A percentile compares a stretch with the other conserved stretches of the same genome.
phyloP scores from a whole-genome alignment of 139 green algal genomes.

The Desmodesmus armatus region DNA sequence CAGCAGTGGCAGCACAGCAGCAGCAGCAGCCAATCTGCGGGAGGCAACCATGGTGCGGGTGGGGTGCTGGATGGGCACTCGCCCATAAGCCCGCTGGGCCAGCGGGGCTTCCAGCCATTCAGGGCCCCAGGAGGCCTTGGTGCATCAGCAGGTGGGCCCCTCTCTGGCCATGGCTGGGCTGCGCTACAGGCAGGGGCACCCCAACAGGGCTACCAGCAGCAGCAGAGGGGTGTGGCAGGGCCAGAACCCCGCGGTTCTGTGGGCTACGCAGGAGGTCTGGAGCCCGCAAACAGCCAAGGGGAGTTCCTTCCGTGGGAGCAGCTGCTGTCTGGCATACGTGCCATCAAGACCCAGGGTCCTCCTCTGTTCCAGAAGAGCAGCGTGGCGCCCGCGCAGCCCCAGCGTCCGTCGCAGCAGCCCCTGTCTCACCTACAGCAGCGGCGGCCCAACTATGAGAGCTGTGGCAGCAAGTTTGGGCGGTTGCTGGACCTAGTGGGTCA shows the following conservation, averaged over 20 bases:
- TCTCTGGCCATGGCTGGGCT: too few species aligned
- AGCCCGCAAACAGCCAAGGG: neutral
- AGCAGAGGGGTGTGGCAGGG: too few species aligned
- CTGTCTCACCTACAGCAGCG: neutral
- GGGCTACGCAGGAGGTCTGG: neutral
- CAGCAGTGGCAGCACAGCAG: slow-evolving; percentile 34
- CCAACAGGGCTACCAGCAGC: neutral
- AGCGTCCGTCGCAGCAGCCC: neutral
- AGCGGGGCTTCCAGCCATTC: too few species aligned
- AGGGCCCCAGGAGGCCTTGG: slow-evolving; percentile 11
- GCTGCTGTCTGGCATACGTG: slow-evolving; percentile 21
- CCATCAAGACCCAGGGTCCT: slow-evolving; percentile 32
- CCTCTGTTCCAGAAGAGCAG: slow-evolving; percentile 1
- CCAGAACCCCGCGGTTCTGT: neutral
- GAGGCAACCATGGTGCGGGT: neutral
- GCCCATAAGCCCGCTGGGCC: slow-evolving; percentile 6
- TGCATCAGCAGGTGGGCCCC: neutral
- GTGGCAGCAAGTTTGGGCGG: neutral
- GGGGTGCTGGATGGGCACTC: slow-evolving; percentile 5
- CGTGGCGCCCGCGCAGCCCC: neutral
- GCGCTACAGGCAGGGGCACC: too few species aligned
- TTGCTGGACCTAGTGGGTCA: slow-evolving; percentile 21
- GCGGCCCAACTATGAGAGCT: neutral
- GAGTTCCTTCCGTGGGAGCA: slow-evolving; percentile 31
- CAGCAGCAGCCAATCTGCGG: slow-evolving; percentile 41